Evolutionary conservation across 2,329 filamentous ascomycete species (phyloP).

Genomic region (Lachnellula arida): DNA sequence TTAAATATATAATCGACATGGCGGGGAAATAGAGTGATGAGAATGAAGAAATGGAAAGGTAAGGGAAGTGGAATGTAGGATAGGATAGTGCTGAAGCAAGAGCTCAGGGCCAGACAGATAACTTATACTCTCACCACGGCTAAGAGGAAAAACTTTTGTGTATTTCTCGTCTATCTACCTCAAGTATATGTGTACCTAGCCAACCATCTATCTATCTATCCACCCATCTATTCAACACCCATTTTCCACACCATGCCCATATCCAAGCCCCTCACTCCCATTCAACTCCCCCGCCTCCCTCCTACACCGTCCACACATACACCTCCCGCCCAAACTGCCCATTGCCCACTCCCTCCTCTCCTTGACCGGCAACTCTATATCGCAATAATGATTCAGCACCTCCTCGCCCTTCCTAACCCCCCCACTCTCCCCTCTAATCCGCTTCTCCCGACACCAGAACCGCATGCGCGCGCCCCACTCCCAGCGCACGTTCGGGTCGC

Average conservation of each 20-base stretch:
- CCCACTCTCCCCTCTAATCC: conserved; percentile 47
- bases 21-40: too few species aligned
- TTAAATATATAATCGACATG: too few species aligned
- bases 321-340: conserved; percentile 83
- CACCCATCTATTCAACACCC: not conserved
- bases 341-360: conserved; percentile 83
- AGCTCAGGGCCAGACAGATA: too few species aligned
- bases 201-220: too few species aligned
- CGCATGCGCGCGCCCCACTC: conserved; percentile 81
- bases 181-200: too few species aligned
- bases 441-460: conserved; percentile 57
- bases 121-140: too few species aligned
- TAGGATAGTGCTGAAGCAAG: too few species aligned
- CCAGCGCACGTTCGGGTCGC: conserved; percentile 92
- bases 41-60: too few species aligned
- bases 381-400: conserved; percentile 91
- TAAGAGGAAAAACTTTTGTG: too few species aligned
- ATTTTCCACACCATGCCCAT: not conserved
- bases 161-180: too few species aligned
- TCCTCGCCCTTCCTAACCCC: conserved; percentile 78
- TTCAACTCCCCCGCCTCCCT: conserved; percentile 52
- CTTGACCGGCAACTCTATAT: conserved; percentile 71
- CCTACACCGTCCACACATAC: conserved; percentile 78
- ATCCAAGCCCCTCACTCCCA: not conserved
- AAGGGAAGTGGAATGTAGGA: too few species aligned